phyloP scores from a whole-genome alignment of 2,329 filamentous ascomycete species.

The Chaetomium sp. region DNA sequence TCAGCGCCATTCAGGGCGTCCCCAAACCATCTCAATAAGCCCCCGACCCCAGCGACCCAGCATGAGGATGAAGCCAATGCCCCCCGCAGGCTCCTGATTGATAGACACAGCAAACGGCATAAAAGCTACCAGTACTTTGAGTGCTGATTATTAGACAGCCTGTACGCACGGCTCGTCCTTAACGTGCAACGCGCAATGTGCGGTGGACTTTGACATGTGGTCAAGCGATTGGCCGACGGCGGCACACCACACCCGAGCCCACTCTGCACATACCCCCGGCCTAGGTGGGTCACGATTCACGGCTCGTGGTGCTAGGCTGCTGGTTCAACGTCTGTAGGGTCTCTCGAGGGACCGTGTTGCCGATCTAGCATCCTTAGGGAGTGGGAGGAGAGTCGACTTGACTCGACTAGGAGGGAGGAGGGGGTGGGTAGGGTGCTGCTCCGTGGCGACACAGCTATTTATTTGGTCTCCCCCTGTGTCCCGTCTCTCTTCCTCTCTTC shows the following conservation, averaged over 20 bases:
- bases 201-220: slow-evolving; percentile 43
- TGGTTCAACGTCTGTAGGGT: slow-evolving; percentile 6
- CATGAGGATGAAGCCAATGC: not conserved
- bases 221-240: slow-evolving; percentile 46
- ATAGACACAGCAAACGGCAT: not conserved
- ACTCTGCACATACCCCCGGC: slow-evolving; percentile 15
- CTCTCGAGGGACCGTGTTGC: not conserved
- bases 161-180: slow-evolving; percentile 20
- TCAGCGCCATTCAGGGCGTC: not conserved
- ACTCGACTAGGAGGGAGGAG: not conserved
- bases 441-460: not conserved
- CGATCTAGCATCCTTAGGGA: slow-evolving; percentile 6
- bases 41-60: too few relatives aligned
- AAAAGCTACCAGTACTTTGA: not conserved
- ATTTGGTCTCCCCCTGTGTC: not conserved
- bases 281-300: slow-evolving; percentile 16
- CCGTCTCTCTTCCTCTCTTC: not conserved
- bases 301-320: slow-evolving; percentile 12
- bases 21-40: not conserved
- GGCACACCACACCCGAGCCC: slow-evolving; percentile 21
- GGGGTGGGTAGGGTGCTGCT: not conserved
- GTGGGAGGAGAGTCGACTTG: not conserved
- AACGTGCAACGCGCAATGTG: slow-evolving; percentile 6
- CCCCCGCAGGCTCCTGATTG: not conserved
- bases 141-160: not conserved